A percentile compares a stretch with the other conserved stretches of the same genome.
Conservation (phyloP, 2,329 filamentous ascomycete species). For the Dothistroma pini region DNA sequence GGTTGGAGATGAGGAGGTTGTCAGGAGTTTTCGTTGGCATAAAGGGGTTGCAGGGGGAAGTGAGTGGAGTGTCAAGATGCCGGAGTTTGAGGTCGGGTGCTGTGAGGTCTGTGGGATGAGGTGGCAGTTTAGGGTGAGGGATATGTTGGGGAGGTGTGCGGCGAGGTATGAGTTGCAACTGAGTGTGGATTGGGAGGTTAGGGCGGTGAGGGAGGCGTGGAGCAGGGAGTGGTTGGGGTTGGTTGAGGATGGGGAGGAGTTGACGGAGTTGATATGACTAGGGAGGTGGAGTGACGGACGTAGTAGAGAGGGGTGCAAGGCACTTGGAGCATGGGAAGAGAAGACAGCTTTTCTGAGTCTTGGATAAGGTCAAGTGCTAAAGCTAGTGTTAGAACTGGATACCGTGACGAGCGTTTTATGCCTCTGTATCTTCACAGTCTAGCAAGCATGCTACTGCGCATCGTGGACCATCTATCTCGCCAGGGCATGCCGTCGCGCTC, state of each 20-base stretch:
- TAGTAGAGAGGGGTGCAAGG: neutral
- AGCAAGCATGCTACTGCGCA: too few relatives aligned
- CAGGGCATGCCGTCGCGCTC: too few relatives aligned
- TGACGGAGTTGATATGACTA: slow-evolving; percentile 2
- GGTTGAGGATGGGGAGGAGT: slow-evolving; percentile 2
- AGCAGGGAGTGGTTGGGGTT: slow-evolving; percentile 5
- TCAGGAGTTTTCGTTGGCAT: neutral
- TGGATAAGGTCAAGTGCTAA: too few relatives aligned
- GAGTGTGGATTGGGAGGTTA: slow-evolving; percentile 5
- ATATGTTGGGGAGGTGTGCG: neutral
- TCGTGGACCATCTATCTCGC: too few relatives aligned
- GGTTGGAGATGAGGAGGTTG: neutral
- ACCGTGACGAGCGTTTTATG: too few relatives aligned
- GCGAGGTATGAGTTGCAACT: slow-evolving; percentile 4
- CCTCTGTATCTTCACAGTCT: too few relatives aligned
- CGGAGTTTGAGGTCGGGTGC: neutral
- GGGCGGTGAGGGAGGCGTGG: slow-evolving; percentile 7
- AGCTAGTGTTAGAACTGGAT: too few relatives aligned
- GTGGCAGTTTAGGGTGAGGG: slow-evolving; percentile 9
- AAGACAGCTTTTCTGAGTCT: neutral
- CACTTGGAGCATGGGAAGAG: neutral
- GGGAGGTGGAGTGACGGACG: neutral
- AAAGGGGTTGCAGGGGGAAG: neutral
- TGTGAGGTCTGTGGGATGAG: neutral
- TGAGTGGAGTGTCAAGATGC: neutral